A percentile compares a stretch with the other conserved stretches of the same genome.
Conservation (phyloP, 768 basidiomycete genomes). For the Pisolithus orientalis region DNA sequence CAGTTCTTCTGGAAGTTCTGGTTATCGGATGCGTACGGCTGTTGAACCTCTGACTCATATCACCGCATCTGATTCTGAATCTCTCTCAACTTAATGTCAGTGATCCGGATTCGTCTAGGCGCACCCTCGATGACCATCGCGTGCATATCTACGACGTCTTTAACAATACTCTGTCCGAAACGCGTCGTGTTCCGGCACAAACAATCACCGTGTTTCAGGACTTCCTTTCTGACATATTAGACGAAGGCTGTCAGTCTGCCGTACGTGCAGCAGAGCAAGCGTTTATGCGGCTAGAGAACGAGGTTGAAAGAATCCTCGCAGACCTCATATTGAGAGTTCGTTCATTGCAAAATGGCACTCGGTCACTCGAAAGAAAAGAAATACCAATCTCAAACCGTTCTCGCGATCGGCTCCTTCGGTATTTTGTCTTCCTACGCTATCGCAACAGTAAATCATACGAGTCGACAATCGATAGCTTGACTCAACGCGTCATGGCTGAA, state of each 20-base stretch:
- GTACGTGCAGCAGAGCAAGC: conserved; percentile 38
- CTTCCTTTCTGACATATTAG: conserved; percentile 27
- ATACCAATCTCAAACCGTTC: conserved; percentile 15
- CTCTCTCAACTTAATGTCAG: conserved; percentile 5
- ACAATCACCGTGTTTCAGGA: conserved; percentile 38
- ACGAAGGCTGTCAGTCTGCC: conserved; percentile 30
- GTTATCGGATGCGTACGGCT: conserved; percentile 34
- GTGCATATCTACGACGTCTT: conserved; percentile 50
- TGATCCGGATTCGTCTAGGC: conserved; percentile 23
- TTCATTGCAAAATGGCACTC: conserved; percentile 12
- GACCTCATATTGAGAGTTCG: conserved; percentile 29
- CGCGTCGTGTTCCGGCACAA: conserved; percentile 31
- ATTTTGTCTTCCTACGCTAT: conserved; percentile 52
- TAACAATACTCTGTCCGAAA: conserved; percentile 44
- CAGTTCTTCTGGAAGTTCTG: conserved; percentile 45
- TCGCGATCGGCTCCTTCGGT: conserved; percentile 40
- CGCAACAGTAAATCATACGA: conserved; percentile 46
- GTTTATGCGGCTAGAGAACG: conserved; percentile 38
- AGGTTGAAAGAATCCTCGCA: conserved; percentile 34
- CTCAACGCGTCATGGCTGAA: conserved; percentile 18
- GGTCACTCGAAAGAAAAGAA: conserved; percentile 10
- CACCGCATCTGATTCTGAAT: neutral
- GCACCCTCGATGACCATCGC: conserved; percentile 30
- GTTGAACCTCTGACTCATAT: neutral
- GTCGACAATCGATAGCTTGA: conserved; percentile 28